Evolutionary conservation across 2,329 filamentous ascomycete species (phyloP).

Genomic region (Triangularia verruculosa): DNA sequence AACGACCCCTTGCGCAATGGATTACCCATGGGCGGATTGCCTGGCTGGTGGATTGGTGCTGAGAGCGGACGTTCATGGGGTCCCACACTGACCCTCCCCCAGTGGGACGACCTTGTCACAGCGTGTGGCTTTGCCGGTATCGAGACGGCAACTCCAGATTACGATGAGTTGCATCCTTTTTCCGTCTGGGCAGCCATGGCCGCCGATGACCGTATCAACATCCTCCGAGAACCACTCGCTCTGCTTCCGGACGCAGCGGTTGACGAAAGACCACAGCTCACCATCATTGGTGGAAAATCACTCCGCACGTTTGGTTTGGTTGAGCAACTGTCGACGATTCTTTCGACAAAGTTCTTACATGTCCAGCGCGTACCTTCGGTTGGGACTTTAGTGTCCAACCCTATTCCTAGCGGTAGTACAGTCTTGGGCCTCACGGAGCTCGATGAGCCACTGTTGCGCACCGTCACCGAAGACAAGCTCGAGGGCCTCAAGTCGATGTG

Average conservation of each 20-base stretch:
- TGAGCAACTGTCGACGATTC: background rate
- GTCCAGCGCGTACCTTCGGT: background rate
- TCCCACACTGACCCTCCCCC: background rate
- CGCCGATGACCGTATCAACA: constrained; percentile 24
- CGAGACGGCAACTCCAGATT: constrained; percentile 17
- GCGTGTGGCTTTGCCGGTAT: constrained; percentile 29
- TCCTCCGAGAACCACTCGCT: constrained; percentile 25
- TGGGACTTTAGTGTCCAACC: background rate
- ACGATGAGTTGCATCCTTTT: constrained; percentile 4
- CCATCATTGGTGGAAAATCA: constrained; percentile 24
- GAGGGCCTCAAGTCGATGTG: background rate
- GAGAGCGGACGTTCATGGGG: background rate
- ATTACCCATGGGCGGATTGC: constrained; percentile 24
- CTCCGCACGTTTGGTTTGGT: background rate
- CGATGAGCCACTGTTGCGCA: constrained; percentile 8
- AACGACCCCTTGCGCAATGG: background rate
- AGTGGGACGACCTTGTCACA: constrained; percentile 23
- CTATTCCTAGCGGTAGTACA: background rate
- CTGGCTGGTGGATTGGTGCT: constrained; percentile 33
- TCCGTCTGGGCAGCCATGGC: constrained; percentile 27
- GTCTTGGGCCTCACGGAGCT: constrained; percentile 10
- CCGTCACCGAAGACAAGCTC: background rate
- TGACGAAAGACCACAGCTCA: constrained; percentile 7
- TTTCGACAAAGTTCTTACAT: background rate
- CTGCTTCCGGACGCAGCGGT: background rate